Base-by-base conservation (phyloP, 148 eudicot species). In the Arbutus unedo region DNA sequence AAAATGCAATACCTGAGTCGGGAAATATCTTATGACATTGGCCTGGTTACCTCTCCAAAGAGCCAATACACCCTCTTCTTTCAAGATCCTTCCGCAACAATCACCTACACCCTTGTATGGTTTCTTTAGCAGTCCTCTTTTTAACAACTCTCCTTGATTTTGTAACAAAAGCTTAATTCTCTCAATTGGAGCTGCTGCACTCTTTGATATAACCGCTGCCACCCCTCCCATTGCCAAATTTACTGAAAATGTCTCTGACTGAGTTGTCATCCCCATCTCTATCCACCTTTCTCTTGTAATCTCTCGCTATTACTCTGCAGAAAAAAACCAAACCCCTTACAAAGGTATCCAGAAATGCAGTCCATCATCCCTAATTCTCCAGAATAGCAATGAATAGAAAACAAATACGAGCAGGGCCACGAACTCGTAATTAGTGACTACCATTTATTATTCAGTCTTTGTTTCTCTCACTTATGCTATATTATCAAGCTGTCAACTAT, bases 11-110 rank as follows among this genome's bases (percentile, higher is more conserved):
- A 93, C 99, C 99, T 97, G 99, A 68, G 99, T 97, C 7, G 99
- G 99, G 67, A 97, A 97, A 82, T 97, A 97, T 43, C 99, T 89
- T 71, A 97, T 87, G 86, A 97, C 91, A 90, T 93, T 97, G 74
- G 98, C 99, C 84, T 97, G 98, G 85, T 94, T 92, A 79, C 99
- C 99, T 82, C 99, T 89, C 99, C 99, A 97, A 77, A 92, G 92
- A 72, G 99, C 87, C 23, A 91, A 73, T 9, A 88, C 1, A 8
- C 99, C 98, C 79, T 97, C 99, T 76, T 94, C 97, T 25, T 85
- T 85, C 50, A 89, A 81, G 13, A 97, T 88, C 92, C 98, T 90
- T 76, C 82, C 82, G 81, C 91, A 97, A 83, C 97, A 90, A 87
- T 94, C 85, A 66, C 91, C 85, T 49, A 94, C 74, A 47, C 98